phyloP scores from a whole-genome alignment of 169 alveolate genomes.

The Plasmodium sp. region DNA sequence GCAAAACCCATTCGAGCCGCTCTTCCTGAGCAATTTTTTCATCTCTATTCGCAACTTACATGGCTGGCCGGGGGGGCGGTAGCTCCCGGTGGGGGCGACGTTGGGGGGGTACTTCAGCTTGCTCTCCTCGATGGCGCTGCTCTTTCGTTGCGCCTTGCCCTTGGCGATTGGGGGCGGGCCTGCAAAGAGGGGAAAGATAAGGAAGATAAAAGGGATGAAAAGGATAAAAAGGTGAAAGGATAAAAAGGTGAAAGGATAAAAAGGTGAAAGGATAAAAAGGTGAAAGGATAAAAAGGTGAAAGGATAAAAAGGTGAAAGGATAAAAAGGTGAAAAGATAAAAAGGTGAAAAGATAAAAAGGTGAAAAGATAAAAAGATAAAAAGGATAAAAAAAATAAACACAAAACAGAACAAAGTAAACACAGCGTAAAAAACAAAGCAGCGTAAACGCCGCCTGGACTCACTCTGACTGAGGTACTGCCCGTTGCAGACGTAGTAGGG shows the following conservation, averaged over 20 bases:
- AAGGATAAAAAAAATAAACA: background rate
- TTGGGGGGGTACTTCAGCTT: slow-evolving; percentile 2
- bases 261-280: no score
- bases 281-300: no score
- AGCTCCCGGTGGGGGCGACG: background rate
- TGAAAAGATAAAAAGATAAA: background rate
- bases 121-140: background rate
- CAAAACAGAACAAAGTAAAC: background rate
- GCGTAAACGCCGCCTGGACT: background rate
- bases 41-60: background rate
- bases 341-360: no score
- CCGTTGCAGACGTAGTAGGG: slow-evolving; percentile 19
- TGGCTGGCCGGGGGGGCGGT: background rate
- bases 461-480: slow-evolving; percentile 34
- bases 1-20: background rate
- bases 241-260: no score
- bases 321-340: no score
- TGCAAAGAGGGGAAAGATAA: background rate
- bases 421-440: no score
- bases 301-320: no score
- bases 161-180: background rate
- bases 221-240: no score
- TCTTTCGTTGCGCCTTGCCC: background rate
- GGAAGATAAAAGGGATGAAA: no score
- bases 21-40: background rate